Percentiles rank a stretch among this genome's conserved stretches.
Evolutionary conservation across 2,329 filamentous ascomycete genomes (phyloP).

Genomic region (Aspergillus texensis): DNA sequence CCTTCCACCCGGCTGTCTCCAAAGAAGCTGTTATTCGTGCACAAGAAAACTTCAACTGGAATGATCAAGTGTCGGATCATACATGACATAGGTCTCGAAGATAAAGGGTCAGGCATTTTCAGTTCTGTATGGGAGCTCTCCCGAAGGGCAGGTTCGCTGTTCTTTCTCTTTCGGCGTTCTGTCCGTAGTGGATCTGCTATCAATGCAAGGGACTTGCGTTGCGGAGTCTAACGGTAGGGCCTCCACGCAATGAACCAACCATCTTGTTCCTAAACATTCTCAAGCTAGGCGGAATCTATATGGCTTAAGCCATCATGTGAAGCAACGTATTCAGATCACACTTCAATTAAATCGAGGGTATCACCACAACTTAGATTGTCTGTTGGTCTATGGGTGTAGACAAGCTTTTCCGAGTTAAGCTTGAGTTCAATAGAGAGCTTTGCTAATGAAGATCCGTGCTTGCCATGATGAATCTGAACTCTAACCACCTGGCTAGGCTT

Average conservation of each 20-base stretch:
- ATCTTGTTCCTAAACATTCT: not conserved
- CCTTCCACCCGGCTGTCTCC: not conserved
- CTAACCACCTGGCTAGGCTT: not conserved
- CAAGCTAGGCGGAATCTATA: not conserved
- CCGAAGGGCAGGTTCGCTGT: not conserved
- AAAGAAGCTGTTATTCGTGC: not conserved
- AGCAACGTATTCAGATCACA: not conserved
- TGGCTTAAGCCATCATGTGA: not conserved
- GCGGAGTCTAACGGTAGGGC: not conserved
- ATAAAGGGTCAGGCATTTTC: not conserved
- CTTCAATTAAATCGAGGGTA: not conserved
- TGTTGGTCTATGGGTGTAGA: not conserved
- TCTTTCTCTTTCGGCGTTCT: not conserved
- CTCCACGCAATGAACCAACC: not conserved
- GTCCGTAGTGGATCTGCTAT: not conserved
- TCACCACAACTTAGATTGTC: not conserved
- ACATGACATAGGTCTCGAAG: not conserved
- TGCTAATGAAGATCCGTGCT: not conserved
- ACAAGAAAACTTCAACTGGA: not conserved
- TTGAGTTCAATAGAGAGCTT: not conserved
- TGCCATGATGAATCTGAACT: not conserved
- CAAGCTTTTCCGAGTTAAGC: not conserved
- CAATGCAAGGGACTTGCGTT: not conserved
- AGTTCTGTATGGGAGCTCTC: not conserved
- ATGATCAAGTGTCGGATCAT: not conserved